A percentile compares a stretch with the other conserved stretches of the same genome.
Evolutionary conservation across 768 basidiomycete species (phyloP).

Genomic region (Tricholoma flavovirens): DNA sequence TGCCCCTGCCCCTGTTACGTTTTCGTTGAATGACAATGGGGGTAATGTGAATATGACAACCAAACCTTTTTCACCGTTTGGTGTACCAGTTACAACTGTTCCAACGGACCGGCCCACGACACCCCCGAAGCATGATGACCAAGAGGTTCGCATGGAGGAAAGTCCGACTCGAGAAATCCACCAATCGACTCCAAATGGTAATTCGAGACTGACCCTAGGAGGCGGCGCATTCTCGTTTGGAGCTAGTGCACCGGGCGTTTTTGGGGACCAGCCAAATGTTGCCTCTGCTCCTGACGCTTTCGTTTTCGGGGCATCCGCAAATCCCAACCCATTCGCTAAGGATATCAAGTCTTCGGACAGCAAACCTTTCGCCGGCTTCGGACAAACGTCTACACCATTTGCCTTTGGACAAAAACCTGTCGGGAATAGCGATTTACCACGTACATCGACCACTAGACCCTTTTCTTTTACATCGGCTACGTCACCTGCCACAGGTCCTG

Average conservation of each 20-base stretch:
- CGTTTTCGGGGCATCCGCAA: conserved; percentile 34
- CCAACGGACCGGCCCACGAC: conserved; percentile 48
- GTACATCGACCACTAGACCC: conserved; percentile 34
- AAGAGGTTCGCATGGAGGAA: conserved; percentile 77
- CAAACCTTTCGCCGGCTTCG: conserved; percentile 45
- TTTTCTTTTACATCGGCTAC: conserved; percentile 45
- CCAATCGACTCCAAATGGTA: conserved; percentile 23
- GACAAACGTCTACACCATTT: conserved; percentile 37
- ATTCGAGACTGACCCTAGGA: conserved; percentile 29
- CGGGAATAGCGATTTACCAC: conserved; percentile 30
- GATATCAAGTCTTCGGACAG: conserved; percentile 43
- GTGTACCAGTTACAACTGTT: conserved; percentile 26
- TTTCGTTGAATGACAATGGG: conserved; percentile 46
- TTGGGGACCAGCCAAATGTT: conserved; percentile 22
- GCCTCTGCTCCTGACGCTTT: conserved; percentile 28
- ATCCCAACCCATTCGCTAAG: conserved; percentile 43
- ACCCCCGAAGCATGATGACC: conserved; percentile 57
- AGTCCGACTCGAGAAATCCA: conserved; percentile 66
- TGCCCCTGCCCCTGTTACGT: conserved; percentile 29
- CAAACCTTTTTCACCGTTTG: conserved; percentile 52
- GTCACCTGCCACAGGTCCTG: conserved; percentile 32
- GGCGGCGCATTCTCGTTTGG: conserved; percentile 45
- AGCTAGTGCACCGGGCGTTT: conserved; percentile 25
- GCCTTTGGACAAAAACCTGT: conserved; percentile 39
- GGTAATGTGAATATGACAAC: conserved; percentile 33